These are phyloP conservation scores for Fusarium begoniae DNA, from an alignment of 2,329 filamentous ascomycete genomes.

Conservation along the genomic window DNA sequence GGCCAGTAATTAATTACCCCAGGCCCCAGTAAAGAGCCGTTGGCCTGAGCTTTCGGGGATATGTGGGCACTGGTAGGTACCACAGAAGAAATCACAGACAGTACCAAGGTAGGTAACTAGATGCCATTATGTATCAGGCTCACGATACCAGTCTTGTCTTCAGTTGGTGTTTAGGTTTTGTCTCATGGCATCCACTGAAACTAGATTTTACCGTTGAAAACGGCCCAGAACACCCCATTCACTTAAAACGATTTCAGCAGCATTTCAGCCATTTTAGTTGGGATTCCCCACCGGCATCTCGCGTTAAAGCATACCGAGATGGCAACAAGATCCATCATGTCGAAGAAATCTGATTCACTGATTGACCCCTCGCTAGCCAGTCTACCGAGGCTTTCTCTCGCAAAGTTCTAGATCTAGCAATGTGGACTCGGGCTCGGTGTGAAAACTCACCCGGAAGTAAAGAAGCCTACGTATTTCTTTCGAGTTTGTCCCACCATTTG, in stretches of 20 bases:
- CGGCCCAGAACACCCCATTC: neutral
- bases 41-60: constrained; percentile 25
- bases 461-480: neutral
- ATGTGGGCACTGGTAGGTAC: constrained; percentile 16
- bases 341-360: constrained; percentile 8
- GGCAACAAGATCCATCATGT: constrained; percentile 5
- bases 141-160: neutral
- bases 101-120: neutral
- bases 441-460: neutral
- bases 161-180: neutral
- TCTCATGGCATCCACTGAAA: neutral
- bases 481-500: constrained; percentile 26
- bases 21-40: constrained; percentile 16
- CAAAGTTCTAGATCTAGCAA: neutral
- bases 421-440: constrained; percentile 10
- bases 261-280: constrained; percentile 1
- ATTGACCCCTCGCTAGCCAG: constrained; percentile 1
- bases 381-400: constrained; percentile 6
- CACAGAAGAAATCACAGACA: neutral
- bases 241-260: neutral
- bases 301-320: constrained; percentile 40
- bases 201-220: neutral
- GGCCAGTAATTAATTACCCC: neutral
- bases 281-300: constrained; percentile 37
- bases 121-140: neutral